phyloP scores from a whole-genome alignment of 176 grass and related monocot species.

The Lolium perenne region DNA sequence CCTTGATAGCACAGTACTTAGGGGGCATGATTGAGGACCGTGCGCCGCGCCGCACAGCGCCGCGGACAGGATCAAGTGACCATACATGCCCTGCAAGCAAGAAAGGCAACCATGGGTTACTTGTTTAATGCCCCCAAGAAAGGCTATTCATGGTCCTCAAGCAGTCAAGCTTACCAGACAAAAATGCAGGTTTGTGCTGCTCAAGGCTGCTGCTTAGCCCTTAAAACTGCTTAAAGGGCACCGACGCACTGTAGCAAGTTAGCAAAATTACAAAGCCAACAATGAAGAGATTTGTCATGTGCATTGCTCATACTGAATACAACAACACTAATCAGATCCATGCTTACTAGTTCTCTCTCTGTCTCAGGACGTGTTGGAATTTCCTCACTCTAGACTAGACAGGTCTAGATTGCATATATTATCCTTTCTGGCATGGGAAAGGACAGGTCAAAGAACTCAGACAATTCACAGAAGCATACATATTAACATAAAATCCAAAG shows the following conservation, averaged over 20 bases:
- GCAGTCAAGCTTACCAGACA: slow-evolving; percentile 52
- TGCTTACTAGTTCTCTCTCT: slow-evolving; percentile 36
- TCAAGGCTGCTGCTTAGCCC: slow-evolving; percentile 45
- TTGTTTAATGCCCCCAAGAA: slow-evolving; percentile 51
- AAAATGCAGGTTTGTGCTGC: slow-evolving; percentile 26
- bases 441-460: slow-evolving; percentile 23
- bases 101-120: slow-evolving; percentile 36
- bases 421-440: slow-evolving; percentile 32
- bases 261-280: slow-evolving; percentile 22
- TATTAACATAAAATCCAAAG: slow-evolving; percentile 24
- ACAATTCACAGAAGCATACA: neutral
- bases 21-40: slow-evolving; percentile 49
- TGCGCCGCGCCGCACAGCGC: slow-evolving; percentile 34
- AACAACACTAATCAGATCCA: slow-evolving; percentile 52
- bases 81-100: slow-evolving; percentile 58
- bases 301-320: slow-evolving; percentile 37
- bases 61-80: slow-evolving; percentile 58
- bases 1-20: slow-evolving; percentile 48
- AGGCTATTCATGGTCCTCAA: slow-evolving; percentile 50
- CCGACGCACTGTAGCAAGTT: slow-evolving; percentile 26
- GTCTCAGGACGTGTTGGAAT: slow-evolving; percentile 32
- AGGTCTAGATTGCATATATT: slow-evolving; percentile 27
- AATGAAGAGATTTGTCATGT: slow-evolving; percentile 43
- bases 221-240: slow-evolving; percentile 45
- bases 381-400: slow-evolving; percentile 30